These are phyloP conservation scores for Tuber aestivum DNA, from an alignment of 495 filamentous ascomycete genomes.

Conservation along the genomic window DNA sequence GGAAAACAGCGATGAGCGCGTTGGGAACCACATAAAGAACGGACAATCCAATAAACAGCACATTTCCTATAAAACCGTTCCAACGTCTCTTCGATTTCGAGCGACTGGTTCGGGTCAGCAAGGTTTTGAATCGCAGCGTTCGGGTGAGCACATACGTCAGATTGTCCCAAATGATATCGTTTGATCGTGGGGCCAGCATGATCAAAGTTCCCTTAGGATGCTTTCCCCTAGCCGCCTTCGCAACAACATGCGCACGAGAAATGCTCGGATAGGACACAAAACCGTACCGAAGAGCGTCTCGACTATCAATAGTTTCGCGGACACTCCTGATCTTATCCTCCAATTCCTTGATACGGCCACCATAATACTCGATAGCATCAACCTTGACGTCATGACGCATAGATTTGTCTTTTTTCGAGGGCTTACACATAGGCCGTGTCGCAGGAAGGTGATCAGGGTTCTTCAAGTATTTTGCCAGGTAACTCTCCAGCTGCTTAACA, in stretches of 20 bases:
- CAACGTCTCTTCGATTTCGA: slow-evolving; percentile 56
- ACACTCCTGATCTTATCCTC: slow-evolving; percentile 80
- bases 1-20: slow-evolving; percentile 86
- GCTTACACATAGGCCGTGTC: slow-evolving; percentile 70
- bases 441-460: slow-evolving; percentile 74
- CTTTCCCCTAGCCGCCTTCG: slow-evolving; percentile 71
- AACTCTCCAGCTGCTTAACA: slow-evolving; percentile 73
- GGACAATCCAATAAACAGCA: slow-evolving; percentile 78
- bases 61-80: slow-evolving; percentile 67
- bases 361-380: slow-evolving; percentile 91
- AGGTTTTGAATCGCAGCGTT: background rate
- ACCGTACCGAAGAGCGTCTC: slow-evolving; percentile 81
- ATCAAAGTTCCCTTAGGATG: slow-evolving; percentile 74
- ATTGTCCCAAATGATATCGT: slow-evolving; percentile 96
- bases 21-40: slow-evolving; percentile 91
- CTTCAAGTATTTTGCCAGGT: slow-evolving; percentile 82
- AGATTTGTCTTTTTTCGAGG: slow-evolving; percentile 63
- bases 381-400: slow-evolving; percentile 65
- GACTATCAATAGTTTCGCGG: slow-evolving; percentile 71
- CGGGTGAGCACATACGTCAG: slow-evolving; percentile 55
- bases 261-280: slow-evolving; percentile 92
- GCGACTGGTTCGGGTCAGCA: slow-evolving; percentile 20
- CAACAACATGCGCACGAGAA: slow-evolving; percentile 78
- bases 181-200: slow-evolving; percentile 72
- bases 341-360: slow-evolving; percentile 71